These are phyloP conservation scores for Nyssa sinensis DNA, from an alignment of 148 eudicot genomes.

Conservation along the genomic window DNA sequence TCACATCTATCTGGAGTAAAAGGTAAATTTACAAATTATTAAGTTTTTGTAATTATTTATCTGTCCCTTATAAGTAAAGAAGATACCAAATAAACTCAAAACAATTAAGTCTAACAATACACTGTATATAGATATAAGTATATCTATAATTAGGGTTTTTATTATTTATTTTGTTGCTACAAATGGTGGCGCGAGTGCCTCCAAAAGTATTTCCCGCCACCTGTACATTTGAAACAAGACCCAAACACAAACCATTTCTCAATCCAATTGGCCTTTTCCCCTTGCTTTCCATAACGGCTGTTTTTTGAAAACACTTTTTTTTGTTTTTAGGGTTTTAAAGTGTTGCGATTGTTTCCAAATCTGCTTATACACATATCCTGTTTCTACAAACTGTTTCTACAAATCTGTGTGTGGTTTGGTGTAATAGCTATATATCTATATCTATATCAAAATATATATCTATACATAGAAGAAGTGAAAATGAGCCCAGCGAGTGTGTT, in stretches of 20 bases:
- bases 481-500: constrained; percentile 10
- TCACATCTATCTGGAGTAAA: background rate
- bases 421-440: background rate
- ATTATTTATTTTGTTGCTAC: background rate
- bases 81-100: no score
- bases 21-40: background rate
- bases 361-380: no score
- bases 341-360: no score
- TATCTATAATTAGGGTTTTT: constrained; percentile 8
- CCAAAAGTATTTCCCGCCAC: constrained; percentile 17
- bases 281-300: background rate
- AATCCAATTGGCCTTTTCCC: background rate
- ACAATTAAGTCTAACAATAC: background rate
- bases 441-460: no score
- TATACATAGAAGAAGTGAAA: background rate
- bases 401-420: background rate
- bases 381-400: background rate
- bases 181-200: background rate
- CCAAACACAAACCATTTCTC: background rate
- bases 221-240: background rate
- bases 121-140: background rate
- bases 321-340: no score
- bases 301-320: background rate
- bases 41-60: background rate
- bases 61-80: background rate